Conservation (phyloP, 2,329 filamentous ascomycete genomes). For the Colletotrichum lini region DNA sequence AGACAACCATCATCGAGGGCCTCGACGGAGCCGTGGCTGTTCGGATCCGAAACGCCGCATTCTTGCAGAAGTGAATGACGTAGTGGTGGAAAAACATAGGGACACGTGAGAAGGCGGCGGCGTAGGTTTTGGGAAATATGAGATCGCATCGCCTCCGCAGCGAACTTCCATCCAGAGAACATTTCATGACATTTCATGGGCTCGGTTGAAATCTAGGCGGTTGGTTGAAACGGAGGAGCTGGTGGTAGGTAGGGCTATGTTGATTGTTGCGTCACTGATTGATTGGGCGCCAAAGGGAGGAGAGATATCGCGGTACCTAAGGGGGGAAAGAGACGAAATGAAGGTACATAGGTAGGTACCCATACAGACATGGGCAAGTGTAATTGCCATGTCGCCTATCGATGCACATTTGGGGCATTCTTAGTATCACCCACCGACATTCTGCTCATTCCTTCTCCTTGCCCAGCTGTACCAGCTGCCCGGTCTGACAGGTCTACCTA, state of each 20-base stretch:
- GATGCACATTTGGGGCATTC: not conserved
- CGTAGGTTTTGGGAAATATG: too few species aligned
- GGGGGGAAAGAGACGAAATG: not conserved
- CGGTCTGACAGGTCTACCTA: slow-evolving; percentile 8
- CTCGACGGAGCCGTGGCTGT: not conserved
- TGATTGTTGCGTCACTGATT: not conserved
- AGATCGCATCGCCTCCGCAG: not conserved
- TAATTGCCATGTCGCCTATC: slow-evolving; percentile 23
- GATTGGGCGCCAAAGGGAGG: not conserved
- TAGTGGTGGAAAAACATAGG: not conserved
- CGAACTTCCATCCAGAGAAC: not conserved
- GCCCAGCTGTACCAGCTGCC: not conserved
- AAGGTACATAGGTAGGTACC: slow-evolving; percentile 10
- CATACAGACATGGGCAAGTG: slow-evolving; percentile 18
- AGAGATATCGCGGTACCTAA: not conserved
- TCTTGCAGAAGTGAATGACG: not conserved
- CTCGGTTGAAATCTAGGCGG: not conserved
- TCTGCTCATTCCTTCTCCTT: not conserved
- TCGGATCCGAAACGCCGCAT: not conserved
- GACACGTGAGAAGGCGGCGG: not conserved
- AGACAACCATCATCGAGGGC: not conserved
- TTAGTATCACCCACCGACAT: not conserved
- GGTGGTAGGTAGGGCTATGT: not conserved
- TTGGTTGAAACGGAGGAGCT: not conserved
- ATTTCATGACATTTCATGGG: not conserved